Evolutionary conservation across 768 basidiomycete species (phyloP), one percentile per base, ranked within the genome.

Genomic region (Tylopilus intermedius): DNA sequence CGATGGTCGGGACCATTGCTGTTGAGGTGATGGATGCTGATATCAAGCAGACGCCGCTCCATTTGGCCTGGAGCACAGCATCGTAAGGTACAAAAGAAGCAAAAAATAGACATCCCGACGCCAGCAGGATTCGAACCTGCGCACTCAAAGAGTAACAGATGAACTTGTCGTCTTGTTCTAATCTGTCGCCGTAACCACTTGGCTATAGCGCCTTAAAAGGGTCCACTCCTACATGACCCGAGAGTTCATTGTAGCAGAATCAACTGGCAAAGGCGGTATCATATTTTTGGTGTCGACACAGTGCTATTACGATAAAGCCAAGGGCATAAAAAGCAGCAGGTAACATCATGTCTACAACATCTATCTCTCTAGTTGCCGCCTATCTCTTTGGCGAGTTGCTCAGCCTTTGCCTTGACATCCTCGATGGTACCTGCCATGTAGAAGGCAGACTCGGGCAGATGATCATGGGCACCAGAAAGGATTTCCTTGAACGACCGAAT

Each of bases 371-470:
- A 70, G 55, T 70, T 70, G 45, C 80, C 70, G 57, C 73, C 80
- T 78, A 94, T 91, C 66, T 97, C 94, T 81, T 95, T 95, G 53
- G 93, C 90, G 62, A 95, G 84, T 72, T 94, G 88, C 74, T 94
- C 94, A 59, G 96, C 96, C 86, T 99, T 99, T 60, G 80, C 73
- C 80, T 95, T 94, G 71, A 89, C 95, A 61, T 97, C 95, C 72
- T 94, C 91, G 66, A 98, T 95, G 62, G 92, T 95, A 62, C 95
- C 95, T 67, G 84, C 76, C 92, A 95, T 97, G 81, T 96, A 97
- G 83, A 97, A 97, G 49, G 95, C 94, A 60, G 88, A 87, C 74
- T 99, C 96, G 49, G 96, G 94, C 47, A 97, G 81, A 49, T 74
- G 69, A 73, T 98, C 96, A 66, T 95, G 93, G 57, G 74, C 63